Base-by-base conservation (phyloP, 2,329 filamentous ascomycete species). In the Ilyonectria sp. region DNA sequence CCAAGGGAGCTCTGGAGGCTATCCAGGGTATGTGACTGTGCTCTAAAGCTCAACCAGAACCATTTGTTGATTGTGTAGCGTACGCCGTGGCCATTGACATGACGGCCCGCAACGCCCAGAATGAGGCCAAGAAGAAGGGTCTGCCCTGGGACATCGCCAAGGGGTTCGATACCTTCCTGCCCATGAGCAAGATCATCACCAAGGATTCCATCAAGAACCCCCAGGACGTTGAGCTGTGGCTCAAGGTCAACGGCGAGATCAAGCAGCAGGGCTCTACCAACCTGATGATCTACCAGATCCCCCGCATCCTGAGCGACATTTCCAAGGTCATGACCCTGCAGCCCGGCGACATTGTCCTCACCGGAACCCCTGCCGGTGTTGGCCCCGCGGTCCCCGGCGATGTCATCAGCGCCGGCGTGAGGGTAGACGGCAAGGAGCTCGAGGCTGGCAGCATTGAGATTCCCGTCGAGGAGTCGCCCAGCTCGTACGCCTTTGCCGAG, bases 161-260 rank as follows among this genome's bases (percentile, higher is more conserved):
- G 86, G 96, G 96, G 53, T 99, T 98, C 80, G 96, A 99, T 81
- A 98, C 96, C 3, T 99, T 99, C 85, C 87, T 97, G 58, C 96
- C 96, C 65, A 88, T 99, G 77, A 94, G 92, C 80, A 86, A 92
- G 71, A 86, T 93, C 62, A 97, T 99, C 76, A 86, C 90, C 74
- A 97, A 97, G 84, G 86, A 89, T 40, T 86, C 88, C 71, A 94
- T 99, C 74, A 89, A 92, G 13, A 90, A 98, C 82, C 96, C 96
- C 35, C 95, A 98, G 80, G 90, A 95, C 76, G 91, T 94, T 19
- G 93, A 97, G 83, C 84, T 99, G 69, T 97, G 92, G 81, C 88
- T 99, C 64, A 91, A 87, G 59, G 93, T 99, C 77, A 97, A 98
- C 81, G 89, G 90, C 71, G 85, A 93, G 80, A 83, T 90, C 74